phyloP scores from a whole-genome alignment of 78 protist species.

The Bodo saltans region DNA sequence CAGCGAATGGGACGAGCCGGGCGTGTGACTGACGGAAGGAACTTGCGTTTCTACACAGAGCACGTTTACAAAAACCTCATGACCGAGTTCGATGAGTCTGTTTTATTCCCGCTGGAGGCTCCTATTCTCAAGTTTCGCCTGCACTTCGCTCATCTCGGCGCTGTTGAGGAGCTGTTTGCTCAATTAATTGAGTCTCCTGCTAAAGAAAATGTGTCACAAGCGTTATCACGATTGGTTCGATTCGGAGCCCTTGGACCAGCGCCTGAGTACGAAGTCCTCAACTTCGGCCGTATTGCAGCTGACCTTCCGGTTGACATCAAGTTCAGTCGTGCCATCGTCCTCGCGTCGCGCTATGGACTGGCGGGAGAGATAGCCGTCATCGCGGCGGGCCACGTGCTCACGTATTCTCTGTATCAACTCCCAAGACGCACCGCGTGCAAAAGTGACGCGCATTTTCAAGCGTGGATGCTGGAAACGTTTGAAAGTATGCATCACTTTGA shows the following conservation, averaged over 20 bases:
- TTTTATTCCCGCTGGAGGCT: neutral
- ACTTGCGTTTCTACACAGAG: neutral
- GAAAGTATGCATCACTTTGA: neutral
- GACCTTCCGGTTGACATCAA: neutral
- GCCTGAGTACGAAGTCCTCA: neutral
- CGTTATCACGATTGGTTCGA: neutral
- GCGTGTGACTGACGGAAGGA: neutral
- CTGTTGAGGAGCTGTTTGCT: neutral
- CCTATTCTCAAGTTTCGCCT: neutral
- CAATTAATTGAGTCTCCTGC: neutral
- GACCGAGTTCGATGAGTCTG: neutral
- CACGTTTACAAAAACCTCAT: too few relatives aligned
- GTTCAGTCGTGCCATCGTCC: neutral
- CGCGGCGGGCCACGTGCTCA: neutral
- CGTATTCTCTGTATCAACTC: neutral
- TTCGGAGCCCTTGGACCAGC: constrained; percentile 2
- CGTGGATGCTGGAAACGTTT: neutral
- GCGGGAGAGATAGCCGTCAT: neutral
- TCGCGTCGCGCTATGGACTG: neutral
- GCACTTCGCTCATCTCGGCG: neutral
- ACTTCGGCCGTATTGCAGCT: neutral
- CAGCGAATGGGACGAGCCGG: constrained; percentile 27
- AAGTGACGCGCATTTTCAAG: neutral
- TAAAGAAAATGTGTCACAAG: neutral
- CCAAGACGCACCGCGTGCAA: neutral